A percentile compares a stretch with the other conserved stretches of the same genome.
Conservation (phyloP, 2,329 filamentous ascomycete genomes). For the Penicillium sp. region DNA sequence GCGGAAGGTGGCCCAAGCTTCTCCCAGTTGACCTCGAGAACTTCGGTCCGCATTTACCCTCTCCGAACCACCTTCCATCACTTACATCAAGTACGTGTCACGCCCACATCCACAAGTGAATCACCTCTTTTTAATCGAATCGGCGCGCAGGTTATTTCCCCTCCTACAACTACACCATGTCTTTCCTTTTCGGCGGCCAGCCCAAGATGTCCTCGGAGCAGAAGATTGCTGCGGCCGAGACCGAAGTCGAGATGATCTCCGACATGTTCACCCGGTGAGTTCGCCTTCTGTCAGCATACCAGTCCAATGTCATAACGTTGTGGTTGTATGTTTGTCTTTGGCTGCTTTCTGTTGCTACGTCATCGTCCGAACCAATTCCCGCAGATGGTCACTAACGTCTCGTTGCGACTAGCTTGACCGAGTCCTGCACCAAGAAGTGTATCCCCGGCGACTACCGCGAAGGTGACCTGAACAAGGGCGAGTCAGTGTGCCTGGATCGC, state of each 20-base stretch:
- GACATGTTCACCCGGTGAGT: conserved; percentile 96
- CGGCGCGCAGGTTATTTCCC: too few species aligned
- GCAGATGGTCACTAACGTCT: not conserved
- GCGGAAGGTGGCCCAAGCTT: conserved; percentile 33
- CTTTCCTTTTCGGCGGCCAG: conserved; percentile 67
- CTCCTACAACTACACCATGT: conserved; percentile 53
- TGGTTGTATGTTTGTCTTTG: too few species aligned
- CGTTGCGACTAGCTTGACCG: conserved; percentile 63
- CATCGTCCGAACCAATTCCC: too few species aligned
- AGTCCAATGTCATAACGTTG: too few species aligned
- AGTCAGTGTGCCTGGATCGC: conserved; percentile 95
- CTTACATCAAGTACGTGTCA: too few species aligned
- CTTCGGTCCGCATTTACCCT: conserved; percentile 10
- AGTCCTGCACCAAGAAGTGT: conserved; percentile 91
- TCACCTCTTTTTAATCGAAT: too few species aligned
- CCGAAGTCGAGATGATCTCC: conserved; percentile 94
- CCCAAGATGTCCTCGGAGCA: conserved; percentile 90
- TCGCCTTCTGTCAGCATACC: too few species aligned
- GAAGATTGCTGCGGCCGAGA: conserved; percentile 95
- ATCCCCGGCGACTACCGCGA: conserved; percentile 91
- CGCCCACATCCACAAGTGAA: too few species aligned
- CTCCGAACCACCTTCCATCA: conserved; percentile 10
- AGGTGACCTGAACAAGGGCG: conserved; percentile 96
- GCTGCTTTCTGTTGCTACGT: too few species aligned
- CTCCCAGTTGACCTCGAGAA: conserved; percentile 16